phyloP scores from a whole-genome alignment of 768 basidiomycete genomes.

The Phylloporus arenicola region DNA sequence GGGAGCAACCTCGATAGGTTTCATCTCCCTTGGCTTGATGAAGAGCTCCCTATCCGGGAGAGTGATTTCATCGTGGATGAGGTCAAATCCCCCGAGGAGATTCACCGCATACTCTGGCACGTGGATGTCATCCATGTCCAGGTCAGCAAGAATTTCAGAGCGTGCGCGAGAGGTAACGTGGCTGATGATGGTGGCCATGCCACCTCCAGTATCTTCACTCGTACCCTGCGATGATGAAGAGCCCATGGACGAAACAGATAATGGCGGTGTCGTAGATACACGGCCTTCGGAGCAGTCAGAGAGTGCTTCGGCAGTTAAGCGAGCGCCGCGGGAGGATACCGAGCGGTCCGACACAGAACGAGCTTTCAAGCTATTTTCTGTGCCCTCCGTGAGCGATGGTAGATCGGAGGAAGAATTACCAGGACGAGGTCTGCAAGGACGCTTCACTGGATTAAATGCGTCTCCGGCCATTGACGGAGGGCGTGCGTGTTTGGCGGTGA shows the following conservation, averaged over 20 bases:
- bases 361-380: slow-evolving; percentile 14
- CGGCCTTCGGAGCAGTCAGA: slow-evolving; percentile 21
- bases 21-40: slow-evolving; percentile 27
- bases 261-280: slow-evolving; percentile 24
- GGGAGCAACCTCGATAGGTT: slow-evolving; percentile 24
- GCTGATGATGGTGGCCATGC: slow-evolving; percentile 36
- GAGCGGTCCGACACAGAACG: slow-evolving; percentile 17
- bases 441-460: slow-evolving; percentile 26
- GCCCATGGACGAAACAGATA: slow-evolving; percentile 23
- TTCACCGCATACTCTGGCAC: slow-evolving; percentile 43
- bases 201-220: slow-evolving; percentile 16
- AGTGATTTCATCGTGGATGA: slow-evolving; percentile 30
- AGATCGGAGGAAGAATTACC: slow-evolving; percentile 15
- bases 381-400: slow-evolving; percentile 11
- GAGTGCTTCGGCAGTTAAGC: slow-evolving; percentile 15
- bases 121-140: slow-evolving; percentile 30
- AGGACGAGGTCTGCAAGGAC: slow-evolving; percentile 22
- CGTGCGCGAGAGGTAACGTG: slow-evolving; percentile 29
- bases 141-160: slow-evolving; percentile 34
- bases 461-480: slow-evolving; percentile 25
- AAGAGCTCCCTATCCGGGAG: slow-evolving; percentile 31
- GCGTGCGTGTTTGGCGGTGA: slow-evolving; percentile 24
- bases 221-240: slow-evolving; percentile 22
- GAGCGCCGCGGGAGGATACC: slow-evolving; percentile 19
- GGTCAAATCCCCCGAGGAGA: slow-evolving; percentile 40